Evolutionary conservation across 2,329 filamentous ascomycete genomes (phyloP), one percentile per base, ranked within the genome.

Genomic region (Alternaria longipes): DNA sequence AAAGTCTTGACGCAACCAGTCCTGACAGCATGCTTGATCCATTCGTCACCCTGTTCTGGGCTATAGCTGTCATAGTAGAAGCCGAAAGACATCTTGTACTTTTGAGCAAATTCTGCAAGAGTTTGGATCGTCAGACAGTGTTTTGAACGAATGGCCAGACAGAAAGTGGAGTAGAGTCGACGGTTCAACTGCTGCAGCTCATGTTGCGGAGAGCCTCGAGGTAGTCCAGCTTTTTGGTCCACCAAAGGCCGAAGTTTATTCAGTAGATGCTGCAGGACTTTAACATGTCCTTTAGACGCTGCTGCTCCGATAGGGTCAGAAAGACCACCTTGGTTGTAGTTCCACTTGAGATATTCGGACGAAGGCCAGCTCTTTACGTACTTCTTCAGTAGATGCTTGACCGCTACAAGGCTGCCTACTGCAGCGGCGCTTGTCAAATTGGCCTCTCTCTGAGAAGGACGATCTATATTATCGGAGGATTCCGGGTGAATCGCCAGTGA

Each of bases 401-500:
- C 32, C 6, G 32, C 32, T 36, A 16, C 32, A 1, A 36, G 32
- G 12, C 32, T 36, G 32, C 32, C 32, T 36, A 14, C 32, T 16
- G 32, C 32, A 36, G 32, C 32, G 14, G 32, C 32, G 5, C 11
- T 14, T 14, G 32, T 14, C 14, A 36, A 12, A 36, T 36, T 36
- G 11, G 3, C 32, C 12, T 16, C 14, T 6, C 14, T 5, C 14
- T 36, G 12, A 3, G 32, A 36, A 36, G 32, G 4, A 36, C 11
- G 32, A 1, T 14, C 0, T 8, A 36, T 14, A 8, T 16, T 0
- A 36, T 36, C 12, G 2, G 9, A 7, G 28, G 32, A 6, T 1
- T 16, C 0, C 0, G 32, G 32, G 12, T 36, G 12, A 14, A 36
- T 14, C 14, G 14, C 32, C 32, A 14, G 32, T 6, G 6, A 5